phyloP scores from a whole-genome alignment of 441 rosid species.

The Croton setiger region DNA sequence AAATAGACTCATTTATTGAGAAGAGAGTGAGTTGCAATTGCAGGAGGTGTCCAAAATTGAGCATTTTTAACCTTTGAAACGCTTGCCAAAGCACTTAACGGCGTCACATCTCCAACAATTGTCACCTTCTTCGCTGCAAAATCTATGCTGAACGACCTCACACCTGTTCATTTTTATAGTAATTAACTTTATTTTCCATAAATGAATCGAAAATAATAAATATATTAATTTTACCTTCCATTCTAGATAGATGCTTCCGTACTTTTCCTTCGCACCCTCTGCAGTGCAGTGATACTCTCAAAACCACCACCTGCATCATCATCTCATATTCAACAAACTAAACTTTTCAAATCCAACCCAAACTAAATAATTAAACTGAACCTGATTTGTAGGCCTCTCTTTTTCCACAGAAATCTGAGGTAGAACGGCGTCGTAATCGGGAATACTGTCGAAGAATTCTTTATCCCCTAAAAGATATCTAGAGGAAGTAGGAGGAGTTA shows the following conservation, averaged over 20 bases:
- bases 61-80: conserved; percentile 92
- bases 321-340: not conserved
- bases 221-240: conserved; percentile 42
- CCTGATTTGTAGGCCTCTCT: conserved; percentile 22
- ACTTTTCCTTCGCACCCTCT: conserved; percentile 94
- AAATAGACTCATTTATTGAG: conserved; percentile 20
- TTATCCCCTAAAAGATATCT: conserved; percentile 57
- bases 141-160: conserved; percentile 76
- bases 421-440: conserved; percentile 52
- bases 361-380: not conserved
- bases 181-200: not conserved
- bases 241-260: conserved; percentile 86
- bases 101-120: conserved; percentile 72
- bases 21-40: conserved; percentile 15
- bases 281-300: conserved; percentile 95
- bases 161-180: conserved; percentile 42
- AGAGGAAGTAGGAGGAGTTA: conserved; percentile 74
- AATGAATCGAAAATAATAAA: too few species aligned
- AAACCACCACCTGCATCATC: conserved; percentile 64
- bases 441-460: conserved; percentile 38
- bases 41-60: conserved; percentile 56
- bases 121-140: conserved; percentile 82
- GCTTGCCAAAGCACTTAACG: conserved; percentile 63
- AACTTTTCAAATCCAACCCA: not conserved
- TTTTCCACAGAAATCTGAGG: conserved; percentile 24